phyloP scores from a whole-genome alignment of 768 basidiomycete genomes.

The Mrakia gelida region DNA sequence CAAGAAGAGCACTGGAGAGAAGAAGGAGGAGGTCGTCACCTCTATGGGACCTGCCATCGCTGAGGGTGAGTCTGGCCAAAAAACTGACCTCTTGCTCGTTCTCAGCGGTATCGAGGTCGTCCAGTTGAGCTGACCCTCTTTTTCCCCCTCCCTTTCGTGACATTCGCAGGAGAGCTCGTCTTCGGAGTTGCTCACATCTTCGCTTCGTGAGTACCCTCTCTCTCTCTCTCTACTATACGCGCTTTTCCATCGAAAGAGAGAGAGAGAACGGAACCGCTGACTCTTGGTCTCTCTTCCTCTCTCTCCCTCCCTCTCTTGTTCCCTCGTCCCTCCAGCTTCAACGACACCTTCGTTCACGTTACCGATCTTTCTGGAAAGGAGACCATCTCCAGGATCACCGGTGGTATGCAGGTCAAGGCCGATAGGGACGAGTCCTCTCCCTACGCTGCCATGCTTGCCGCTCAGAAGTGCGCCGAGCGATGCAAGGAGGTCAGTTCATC shows the following conservation, averaged over 20 bases:
- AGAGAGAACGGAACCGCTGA: background rate
- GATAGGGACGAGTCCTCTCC: conserved; percentile 99
- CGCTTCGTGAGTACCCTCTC: conserved; percentile 56
- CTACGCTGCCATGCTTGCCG: conserved; percentile 95
- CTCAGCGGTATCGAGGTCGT: too few species aligned
- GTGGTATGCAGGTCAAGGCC: conserved; percentile 99
- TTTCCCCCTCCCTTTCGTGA: conserved; percentile 7
- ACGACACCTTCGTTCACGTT: conserved; percentile 98
- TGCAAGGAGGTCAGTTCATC: conserved; percentile 78
- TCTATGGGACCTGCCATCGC: conserved; percentile 29
- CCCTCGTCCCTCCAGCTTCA: conserved; percentile 56
- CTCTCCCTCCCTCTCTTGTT: too few species aligned
- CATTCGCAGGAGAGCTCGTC: conserved; percentile 83
- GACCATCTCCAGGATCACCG: conserved; percentile 97
- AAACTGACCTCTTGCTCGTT: too few species aligned
- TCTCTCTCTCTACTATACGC: too few species aligned
- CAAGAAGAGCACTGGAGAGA: conserved; percentile 19
- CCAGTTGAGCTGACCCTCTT: conserved; percentile 8
- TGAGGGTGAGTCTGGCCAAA: background rate
- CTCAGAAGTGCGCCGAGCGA: conserved; percentile 90
- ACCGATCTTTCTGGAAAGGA: conserved; percentile 99
- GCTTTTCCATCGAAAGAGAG: background rate
- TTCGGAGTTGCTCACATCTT: conserved; percentile 99
- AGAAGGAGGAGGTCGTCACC: conserved; percentile 63
- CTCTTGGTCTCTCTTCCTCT: background rate